Conservation (phyloP, 2,329 filamentous ascomycete species). For the Microdochium nivale region DNA sequence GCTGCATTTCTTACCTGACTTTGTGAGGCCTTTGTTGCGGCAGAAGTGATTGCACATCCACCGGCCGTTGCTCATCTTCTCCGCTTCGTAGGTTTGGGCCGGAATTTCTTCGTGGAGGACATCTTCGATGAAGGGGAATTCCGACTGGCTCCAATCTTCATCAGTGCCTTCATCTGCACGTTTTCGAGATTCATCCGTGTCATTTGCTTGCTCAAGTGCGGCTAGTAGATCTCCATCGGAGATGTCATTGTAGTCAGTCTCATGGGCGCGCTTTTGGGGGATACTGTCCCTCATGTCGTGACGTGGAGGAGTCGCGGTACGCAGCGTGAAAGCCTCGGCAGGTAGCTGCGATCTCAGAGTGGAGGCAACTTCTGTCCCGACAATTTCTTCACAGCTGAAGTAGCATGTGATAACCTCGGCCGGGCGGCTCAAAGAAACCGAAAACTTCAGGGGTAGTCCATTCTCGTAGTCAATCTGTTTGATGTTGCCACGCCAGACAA, state of each 20-base stretch:
- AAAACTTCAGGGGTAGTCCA: conserved; percentile 47
- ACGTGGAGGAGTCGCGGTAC: neutral
- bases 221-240: conserved; percentile 32
- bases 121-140: conserved; percentile 44
- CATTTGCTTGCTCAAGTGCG: conserved; percentile 15
- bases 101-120: conserved; percentile 22
- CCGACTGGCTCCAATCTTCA: conserved; percentile 4
- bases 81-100: conserved; percentile 23
- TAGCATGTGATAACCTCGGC: conserved; percentile 57
- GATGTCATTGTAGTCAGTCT: conserved; percentile 23
- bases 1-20: conserved; percentile 44
- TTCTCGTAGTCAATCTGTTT: conserved; percentile 55
- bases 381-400: conserved; percentile 80
- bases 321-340: conserved; percentile 18
- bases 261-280: conserved; percentile 2
- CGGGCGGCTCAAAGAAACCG: conserved; percentile 41
- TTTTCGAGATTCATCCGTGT: conserved; percentile 10
- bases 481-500: conserved; percentile 59
- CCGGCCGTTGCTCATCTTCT: conserved; percentile 57
- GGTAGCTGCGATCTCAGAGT: conserved; percentile 19
- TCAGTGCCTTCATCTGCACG: conserved; percentile 3
- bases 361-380: conserved; percentile 39
- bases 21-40: conserved; percentile 24
- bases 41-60: conserved; percentile 69
- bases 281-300: conserved; percentile 1